Base-by-base conservation (phyloP, 306 rosid species). In the Quercus cerris region DNA sequence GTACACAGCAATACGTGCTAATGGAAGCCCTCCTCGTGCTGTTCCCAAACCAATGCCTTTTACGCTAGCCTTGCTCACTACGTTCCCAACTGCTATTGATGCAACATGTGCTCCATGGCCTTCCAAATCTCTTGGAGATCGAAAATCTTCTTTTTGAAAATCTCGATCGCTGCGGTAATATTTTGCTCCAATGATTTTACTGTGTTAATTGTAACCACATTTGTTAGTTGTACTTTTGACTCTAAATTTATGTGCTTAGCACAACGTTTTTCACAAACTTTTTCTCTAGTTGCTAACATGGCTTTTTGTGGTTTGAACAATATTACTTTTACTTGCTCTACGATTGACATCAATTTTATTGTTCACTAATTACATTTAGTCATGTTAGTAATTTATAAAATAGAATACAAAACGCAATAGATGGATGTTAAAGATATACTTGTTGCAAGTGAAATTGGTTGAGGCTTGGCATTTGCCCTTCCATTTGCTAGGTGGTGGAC, bases 101-200 rank as follows among this genome's bases (percentile, higher is more conserved):
- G 94, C 77, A 23, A 81, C 82, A 75, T 87, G 91, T 44, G 89
- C 78, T 28, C 94, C 91, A 77, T 90, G 94, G n/a, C 91, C 88
- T 0, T 13, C n/a, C 20, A 80, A 5, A 44, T 90, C 94, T 71
- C 83, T 78, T 1, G 87, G 82, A 56, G 93, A 87, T 33, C 27
- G 73, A 23, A 57, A 5, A 51, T 88, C 88, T 0, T 18, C 70
- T 9, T 13, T 15, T 1, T 0, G 2, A 13, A 54, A 6, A 2
- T 1, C 1, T 1, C 44, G 68, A 12, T 66, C 81, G 12, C 55
- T 56, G 12, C 75, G 70, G 77, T 83, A 87, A 61, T 74, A 73
- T 61, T 73, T 79, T 12, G 91, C 93, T 70, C 93, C 93, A 20
- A 87, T 80, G 28, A 89, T 63, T 80, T 89, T 87, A 49, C 93